These are phyloP conservation scores for Chenopodium berlandieri DNA, from an alignment of 148 eudicot genomes.

Conservation along the genomic window DNA sequence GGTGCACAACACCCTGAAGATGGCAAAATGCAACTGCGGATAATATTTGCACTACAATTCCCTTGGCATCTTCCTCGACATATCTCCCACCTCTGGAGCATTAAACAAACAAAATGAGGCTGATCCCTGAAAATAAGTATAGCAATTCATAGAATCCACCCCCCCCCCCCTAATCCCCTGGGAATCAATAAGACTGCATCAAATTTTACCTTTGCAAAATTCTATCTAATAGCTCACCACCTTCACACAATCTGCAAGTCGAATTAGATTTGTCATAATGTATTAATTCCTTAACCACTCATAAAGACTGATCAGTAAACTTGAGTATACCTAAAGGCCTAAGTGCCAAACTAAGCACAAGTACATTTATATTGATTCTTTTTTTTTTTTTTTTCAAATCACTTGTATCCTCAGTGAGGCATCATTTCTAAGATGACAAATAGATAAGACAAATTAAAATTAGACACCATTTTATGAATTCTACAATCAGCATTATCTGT, in stretches of 20 bases:
- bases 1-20: no score
- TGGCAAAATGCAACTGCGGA: no score
- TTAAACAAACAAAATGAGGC: no score
- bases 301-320: not conserved
- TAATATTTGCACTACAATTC: no score
- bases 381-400: not conserved
- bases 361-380: not conserved
- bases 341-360: not conserved
- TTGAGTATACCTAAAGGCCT: not conserved
- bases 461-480: not conserved
- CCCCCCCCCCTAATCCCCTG: not conserved
- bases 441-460: not conserved
- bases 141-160: no score
- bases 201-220: conserved; percentile 73
- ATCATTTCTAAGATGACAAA: not conserved
- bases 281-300: not conserved
- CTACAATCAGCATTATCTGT: not conserved
- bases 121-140: no score
- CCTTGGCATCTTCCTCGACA: no score
- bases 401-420: not conserved
- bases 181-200: not conserved
- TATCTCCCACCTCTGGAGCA: no score
- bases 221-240: conserved; percentile 93
- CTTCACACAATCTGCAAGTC: conserved; percentile 84
- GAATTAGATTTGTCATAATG: conserved; percentile 1